Base-by-base conservation (phyloP, 441 rosid genomes). In the Euphorbia schlechtendalii region DNA sequence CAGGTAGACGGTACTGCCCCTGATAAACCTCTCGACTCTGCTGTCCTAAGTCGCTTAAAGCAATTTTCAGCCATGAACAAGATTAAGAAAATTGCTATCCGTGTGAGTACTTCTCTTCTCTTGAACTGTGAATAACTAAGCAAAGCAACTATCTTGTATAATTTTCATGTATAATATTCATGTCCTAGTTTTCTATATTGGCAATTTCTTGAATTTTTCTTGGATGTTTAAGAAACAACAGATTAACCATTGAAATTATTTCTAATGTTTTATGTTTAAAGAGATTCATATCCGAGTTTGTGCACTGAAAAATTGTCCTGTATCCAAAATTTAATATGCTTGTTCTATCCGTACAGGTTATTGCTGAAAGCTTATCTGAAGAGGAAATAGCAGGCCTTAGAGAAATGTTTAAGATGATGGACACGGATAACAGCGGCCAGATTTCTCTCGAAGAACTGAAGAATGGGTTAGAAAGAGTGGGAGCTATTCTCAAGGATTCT, bases 321-420 rank as follows among this genome's bases (percentile, higher is more conserved):
- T 36, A 25, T 43, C 27, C 27, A 3, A 59, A 21, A 32, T 64
- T 18, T 52, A n/a, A n/a, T n/a, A n/a, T n/a, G n/a, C n/a, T n/a
- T n/a, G n/a, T 52, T 21, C 9, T n/a, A 54, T 67, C 67, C 24
- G 7, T 24, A 8, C 67, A 93, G 99, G 91, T 90, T 22, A 93
- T 93, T 73, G 96, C 99, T 54, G 96, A 93, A 67, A 88, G 79
- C 78, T 79, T 93, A 18, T 90, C 99, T 4, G 96, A 90, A 77
- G 96, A 87, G 63, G 97, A 93, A 73, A 90, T 93, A 58, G 97
- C 93, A 11, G 96, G 99, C 45, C 68, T 93, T 55, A 93, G 80
- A 67, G 86, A 93, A 84, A 90, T 90, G 96, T 90, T 93, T 81
- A 93, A 86, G 83, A 93, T 89, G 97, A 93, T 93, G 69, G 97